These are phyloP conservation scores for Dryas drummondii DNA, from an alignment of 306 rosid species.

Conservation along the genomic window DNA sequence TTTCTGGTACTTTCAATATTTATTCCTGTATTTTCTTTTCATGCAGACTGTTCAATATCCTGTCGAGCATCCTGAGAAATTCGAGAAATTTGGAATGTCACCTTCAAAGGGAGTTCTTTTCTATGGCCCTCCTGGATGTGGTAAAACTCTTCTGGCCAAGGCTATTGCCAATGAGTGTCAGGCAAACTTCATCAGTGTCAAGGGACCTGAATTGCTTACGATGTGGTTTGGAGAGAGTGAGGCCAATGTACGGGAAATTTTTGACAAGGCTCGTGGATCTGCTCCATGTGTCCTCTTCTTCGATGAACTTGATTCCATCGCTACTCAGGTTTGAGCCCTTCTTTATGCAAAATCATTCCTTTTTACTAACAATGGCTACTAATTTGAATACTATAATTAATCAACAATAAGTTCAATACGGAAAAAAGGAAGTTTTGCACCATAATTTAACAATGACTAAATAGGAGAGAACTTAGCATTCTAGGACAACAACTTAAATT, in stretches of 20 bases:
- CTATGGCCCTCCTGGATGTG: conserved; percentile 99
- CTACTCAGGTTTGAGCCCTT: conserved; percentile 75
- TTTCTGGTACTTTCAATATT: neutral
- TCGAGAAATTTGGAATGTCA: conserved; percentile 97
- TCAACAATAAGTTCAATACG: neutral
- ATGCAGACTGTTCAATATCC: conserved; percentile 98
- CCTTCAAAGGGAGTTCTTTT: conserved; percentile 99
- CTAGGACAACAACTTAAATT: neutral
- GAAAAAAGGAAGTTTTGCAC: neutral
- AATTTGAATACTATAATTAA: conserved; percentile 4
- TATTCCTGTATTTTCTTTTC: conserved; percentile 15
- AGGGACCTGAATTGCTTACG: conserved; percentile 97
- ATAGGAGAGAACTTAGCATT: neutral
- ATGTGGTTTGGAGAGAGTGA: conserved; percentile 99
- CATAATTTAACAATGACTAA: neutral
- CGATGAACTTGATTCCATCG: conserved; percentile 97
- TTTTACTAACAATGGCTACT: neutral
- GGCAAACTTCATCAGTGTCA: conserved; percentile 94
- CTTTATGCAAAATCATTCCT: neutral
- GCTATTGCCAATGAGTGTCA: conserved; percentile 99
- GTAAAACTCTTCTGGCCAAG: conserved; percentile 94
- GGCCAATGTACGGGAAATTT: conserved; percentile 97
- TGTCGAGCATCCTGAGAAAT: conserved; percentile 98
- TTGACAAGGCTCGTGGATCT: conserved; percentile 98
- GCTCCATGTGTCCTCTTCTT: conserved; percentile 99